Conservation (phyloP, 2,329 filamentous ascomycete species). For the Ceratocystis diversiconidia region DNA sequence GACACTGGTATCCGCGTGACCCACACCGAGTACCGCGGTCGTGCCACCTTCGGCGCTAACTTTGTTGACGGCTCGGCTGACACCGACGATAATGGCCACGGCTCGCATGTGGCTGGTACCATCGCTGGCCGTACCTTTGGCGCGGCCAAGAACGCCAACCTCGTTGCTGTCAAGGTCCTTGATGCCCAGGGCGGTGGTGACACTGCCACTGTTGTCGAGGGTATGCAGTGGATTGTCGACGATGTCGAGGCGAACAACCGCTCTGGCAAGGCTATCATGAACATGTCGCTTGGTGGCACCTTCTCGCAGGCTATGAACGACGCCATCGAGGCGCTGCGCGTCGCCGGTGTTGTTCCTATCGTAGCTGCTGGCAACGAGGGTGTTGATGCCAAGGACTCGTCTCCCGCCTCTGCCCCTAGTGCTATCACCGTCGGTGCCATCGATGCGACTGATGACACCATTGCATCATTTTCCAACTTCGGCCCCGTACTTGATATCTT, state of each 20-base stretch:
- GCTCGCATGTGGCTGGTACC: slow-evolving; percentile 49
- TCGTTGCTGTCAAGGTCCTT: slow-evolving; percentile 50
- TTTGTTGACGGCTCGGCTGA: slow-evolving; percentile 33
- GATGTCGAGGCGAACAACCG: slow-evolving; percentile 31
- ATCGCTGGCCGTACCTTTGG: slow-evolving; percentile 47
- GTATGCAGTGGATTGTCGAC: slow-evolving; percentile 42
- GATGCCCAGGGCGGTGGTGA: slow-evolving; percentile 29
- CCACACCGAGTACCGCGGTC: slow-evolving; percentile 43
- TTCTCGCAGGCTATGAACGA: slow-evolving; percentile 38
- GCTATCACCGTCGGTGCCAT: slow-evolving; percentile 48
- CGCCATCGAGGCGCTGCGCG: slow-evolving; percentile 37
- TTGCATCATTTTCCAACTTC: slow-evolving; percentile 45
- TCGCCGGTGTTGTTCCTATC: slow-evolving; percentile 40
- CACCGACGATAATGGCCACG: slow-evolving; percentile 47
- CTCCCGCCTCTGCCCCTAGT: slow-evolving; percentile 40
- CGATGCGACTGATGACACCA: slow-evolving; percentile 34
- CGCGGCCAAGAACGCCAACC: slow-evolving; percentile 42
- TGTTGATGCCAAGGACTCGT: slow-evolving; percentile 36
- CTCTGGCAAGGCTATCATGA: slow-evolving; percentile 43
- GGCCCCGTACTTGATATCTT: slow-evolving; percentile 40
- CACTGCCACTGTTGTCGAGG: slow-evolving; percentile 37
- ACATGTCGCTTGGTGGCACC: slow-evolving; percentile 46
- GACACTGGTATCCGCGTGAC: slow-evolving; percentile 47
- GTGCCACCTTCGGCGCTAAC: slow-evolving; percentile 40
- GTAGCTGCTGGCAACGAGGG: slow-evolving; percentile 48